Base-by-base conservation (phyloP, 352 stramenopile genomes). In the Peronospora tabacina region DNA sequence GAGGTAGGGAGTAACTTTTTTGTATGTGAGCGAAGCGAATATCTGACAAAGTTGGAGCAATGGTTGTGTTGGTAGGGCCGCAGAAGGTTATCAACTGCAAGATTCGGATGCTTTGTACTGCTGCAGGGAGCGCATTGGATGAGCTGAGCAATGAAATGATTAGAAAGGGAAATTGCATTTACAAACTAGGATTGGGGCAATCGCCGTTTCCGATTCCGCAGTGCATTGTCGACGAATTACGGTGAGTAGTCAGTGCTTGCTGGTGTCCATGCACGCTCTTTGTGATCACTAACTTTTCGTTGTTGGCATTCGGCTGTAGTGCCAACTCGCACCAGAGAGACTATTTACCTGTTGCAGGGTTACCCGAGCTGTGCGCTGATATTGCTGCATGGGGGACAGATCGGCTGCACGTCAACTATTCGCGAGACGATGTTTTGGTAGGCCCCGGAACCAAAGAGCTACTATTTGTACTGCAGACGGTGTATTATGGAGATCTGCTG, bases 361-460 rank as follows among this genome's bases (percentile, higher is more conserved):
- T 91, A 3, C 72, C 78, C 5, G 76, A 75, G 33, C 63, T 94
- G 1, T 76, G 83, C 26, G 69, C 85, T 10, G 81, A 90, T 50
- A 90, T 94, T 65, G 79, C 83, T 7, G 55, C 63, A 0, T 92
- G 80, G 79, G 82, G 72, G 0, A 66, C 76, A 0, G 52, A 72
- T 45, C 65, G 62, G 11, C 48, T 92, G 11, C 61, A 82, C 29
- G 49, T 90, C 6, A 52, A 72, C 0, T 91, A 85, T 65, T 77
- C 73, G 4, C 62, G 66, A 16, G 79, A 94, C 35, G 80, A 92
- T 51, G 78, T 94, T 15, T 68, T 94, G 20, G 74, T 94, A 3
- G 83, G 83, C 5, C 83, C 83, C n/a, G 83, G 83, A n/a, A 92
- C 81, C 0, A 94, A 94, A 47, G 83, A 94, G 52, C 62, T 94